Percentiles rank a stretch among this genome's conserved stretches.
phyloP scores from a whole-genome alignment of 2,329 filamentous ascomycete genomes.

The Neofusicoccum sp. region DNA sequence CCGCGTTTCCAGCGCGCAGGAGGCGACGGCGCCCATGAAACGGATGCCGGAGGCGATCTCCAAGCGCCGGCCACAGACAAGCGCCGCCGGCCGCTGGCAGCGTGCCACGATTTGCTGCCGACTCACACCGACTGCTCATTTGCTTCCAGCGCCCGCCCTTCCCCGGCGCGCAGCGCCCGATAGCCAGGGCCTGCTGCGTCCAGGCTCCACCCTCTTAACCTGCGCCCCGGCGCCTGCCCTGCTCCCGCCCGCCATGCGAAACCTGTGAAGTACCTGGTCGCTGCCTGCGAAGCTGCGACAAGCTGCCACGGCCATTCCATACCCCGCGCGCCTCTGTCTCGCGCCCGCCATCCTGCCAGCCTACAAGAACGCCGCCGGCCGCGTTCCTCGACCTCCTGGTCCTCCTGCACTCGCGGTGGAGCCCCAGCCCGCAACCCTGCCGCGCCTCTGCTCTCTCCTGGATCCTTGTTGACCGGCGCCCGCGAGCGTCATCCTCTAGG shows the following conservation, averaged over 20 bases:
- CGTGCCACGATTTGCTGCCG: slow-evolving; percentile 15
- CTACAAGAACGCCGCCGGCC: slow-evolving; percentile 4
- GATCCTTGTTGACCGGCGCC: slow-evolving; percentile 14
- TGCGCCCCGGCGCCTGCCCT: background rate
- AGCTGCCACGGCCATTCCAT: background rate
- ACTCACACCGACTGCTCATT: slow-evolving; percentile 16
- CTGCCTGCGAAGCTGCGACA: background rate
- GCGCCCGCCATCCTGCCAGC: background rate
- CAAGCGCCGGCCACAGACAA: slow-evolving; percentile 11
- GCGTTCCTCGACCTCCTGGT: slow-evolving; percentile 3
- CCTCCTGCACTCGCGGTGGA: slow-evolving; percentile 7
- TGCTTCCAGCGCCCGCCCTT: slow-evolving; percentile 8
- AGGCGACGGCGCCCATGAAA: background rate
- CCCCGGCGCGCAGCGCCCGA: slow-evolving; percentile 5
- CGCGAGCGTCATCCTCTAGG: slow-evolving; percentile 3
- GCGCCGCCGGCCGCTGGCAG: slow-evolving; percentile 5
- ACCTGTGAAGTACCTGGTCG: slow-evolving; percentile 2
- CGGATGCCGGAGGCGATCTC: slow-evolving; percentile 8
- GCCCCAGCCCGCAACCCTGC: slow-evolving; percentile 9
- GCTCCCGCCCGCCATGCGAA: slow-evolving; percentile 12
- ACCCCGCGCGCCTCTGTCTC: background rate
- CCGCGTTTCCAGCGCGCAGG: background rate
- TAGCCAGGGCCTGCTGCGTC: slow-evolving; percentile 1
- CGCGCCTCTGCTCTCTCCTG: slow-evolving; percentile 6
- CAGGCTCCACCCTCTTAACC: slow-evolving; percentile 11